Evolutionary conservation across 768 basidiomycete species (phyloP).

Genomic region (Russula sp.): DNA sequence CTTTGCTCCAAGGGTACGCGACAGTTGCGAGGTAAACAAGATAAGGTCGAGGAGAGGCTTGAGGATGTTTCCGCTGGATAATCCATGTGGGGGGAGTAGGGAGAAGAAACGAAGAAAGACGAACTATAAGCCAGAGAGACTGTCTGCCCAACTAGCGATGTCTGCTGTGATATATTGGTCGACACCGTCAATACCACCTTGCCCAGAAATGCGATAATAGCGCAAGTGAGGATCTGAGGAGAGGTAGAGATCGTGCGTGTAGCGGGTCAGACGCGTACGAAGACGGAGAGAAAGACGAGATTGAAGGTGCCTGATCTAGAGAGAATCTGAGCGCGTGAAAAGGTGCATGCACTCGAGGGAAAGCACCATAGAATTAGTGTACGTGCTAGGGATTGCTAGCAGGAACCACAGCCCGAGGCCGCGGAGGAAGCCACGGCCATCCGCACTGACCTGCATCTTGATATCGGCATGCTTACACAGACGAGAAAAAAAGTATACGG

Average conservation of each 20-base stretch:
- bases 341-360: background rate
- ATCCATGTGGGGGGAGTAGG: background rate
- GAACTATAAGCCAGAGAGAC: conserved; percentile 81
- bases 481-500: conserved; percentile 14
- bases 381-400: conserved; percentile 86
- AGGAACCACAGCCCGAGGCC: conserved; percentile 86
- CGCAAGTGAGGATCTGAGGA: conserved; percentile 62
- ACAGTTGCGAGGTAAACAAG: conserved; percentile 88
- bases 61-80: conserved; percentile 75
- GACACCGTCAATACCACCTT: conserved; percentile 49
- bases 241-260: conserved; percentile 88
- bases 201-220: conserved; percentile 47
- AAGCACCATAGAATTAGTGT: conserved; percentile 87
- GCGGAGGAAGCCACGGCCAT: conserved; percentile 73
- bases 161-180: conserved; percentile 95
- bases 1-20: conserved; percentile 76
- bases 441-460: conserved; percentile 55
- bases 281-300: conserved; percentile 76
- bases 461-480: background rate
- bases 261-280: conserved; percentile 81
- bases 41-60: conserved; percentile 88
- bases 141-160: conserved; percentile 81
- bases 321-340: background rate
- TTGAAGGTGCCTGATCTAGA: conserved; percentile 82
- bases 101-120: conserved; percentile 27